phyloP scores from a whole-genome alignment of 2,329 filamentous ascomycete species.

The Hirsutella rhossiliensis region DNA sequence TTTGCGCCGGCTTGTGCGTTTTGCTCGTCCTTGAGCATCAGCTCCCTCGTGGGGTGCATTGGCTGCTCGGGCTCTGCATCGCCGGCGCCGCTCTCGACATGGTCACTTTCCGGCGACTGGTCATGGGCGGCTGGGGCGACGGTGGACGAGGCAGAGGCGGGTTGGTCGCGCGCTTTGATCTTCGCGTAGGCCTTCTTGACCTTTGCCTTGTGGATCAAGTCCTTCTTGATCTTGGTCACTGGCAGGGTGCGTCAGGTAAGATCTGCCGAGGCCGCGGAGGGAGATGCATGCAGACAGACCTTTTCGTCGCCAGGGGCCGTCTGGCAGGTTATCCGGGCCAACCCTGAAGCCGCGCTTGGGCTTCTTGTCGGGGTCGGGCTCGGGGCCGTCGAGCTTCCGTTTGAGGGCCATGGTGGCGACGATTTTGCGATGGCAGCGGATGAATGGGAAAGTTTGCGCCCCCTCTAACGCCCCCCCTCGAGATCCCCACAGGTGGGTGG shows the following conservation, averaged over 20 bases:
- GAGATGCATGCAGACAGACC: constrained; percentile 17
- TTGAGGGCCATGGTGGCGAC: constrained; percentile 18
- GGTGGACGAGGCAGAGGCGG: constrained; percentile 7
- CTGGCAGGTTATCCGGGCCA: constrained; percentile 80
- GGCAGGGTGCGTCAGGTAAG: background rate
- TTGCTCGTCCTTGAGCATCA: constrained; percentile 27
- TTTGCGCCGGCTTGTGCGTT: constrained; percentile 18
- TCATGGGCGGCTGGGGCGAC: background rate
- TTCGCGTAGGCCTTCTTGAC: constrained; percentile 88
- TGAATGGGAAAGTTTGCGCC: too few relatives aligned
- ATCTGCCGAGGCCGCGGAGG: constrained; percentile 4
- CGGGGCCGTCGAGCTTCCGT: constrained; percentile 14
- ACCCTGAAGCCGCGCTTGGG: constrained; percentile 66
- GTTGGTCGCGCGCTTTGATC: constrained; percentile 47
- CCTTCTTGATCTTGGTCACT: constrained; percentile 83
- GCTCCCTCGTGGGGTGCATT: constrained; percentile 25
- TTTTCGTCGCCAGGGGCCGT: constrained; percentile 79
- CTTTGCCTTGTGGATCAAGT: constrained; percentile 85
- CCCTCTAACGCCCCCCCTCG: too few relatives aligned
- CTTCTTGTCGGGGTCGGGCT: constrained; percentile 31
- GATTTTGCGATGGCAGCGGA: background rate
- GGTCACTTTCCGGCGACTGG: background rate
- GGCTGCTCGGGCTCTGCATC: constrained; percentile 10
- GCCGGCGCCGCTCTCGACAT: constrained; percentile 7
- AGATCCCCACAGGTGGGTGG: too few relatives aligned